Percentiles rank a stretch among this genome's conserved stretches.
These are phyloP conservation scores for Candida manassasensis DNA, from an alignment of 805 yeast species.

Conservation along the genomic window DNA sequence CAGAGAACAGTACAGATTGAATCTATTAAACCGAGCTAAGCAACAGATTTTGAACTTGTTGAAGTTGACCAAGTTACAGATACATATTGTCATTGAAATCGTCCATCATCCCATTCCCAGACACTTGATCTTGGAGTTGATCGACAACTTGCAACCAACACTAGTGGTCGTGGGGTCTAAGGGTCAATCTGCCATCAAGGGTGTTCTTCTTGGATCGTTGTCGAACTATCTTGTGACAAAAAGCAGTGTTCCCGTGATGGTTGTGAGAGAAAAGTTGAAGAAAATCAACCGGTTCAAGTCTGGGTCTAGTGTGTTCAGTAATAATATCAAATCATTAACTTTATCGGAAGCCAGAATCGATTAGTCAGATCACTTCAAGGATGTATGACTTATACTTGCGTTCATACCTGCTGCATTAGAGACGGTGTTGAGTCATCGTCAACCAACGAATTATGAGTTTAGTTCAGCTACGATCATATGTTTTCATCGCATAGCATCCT, in stretches of 20 bases:
- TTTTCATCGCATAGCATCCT: not conserved
- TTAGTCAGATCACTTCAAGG: slow-evolving; percentile 14
- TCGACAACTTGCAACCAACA: slow-evolving; percentile 68
- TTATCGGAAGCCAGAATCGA: slow-evolving; percentile 46
- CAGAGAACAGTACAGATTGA: slow-evolving; percentile 33
- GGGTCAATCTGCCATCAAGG: slow-evolving; percentile 67
- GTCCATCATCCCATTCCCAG: slow-evolving; percentile 73
- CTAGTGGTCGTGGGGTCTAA: slow-evolving; percentile 73
- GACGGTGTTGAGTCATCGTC: too few species aligned
- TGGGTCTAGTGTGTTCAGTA: slow-evolving; percentile 47
- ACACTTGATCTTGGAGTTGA: slow-evolving; percentile 63
- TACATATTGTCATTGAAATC: slow-evolving; percentile 69
- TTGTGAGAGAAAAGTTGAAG: slow-evolving; percentile 66
- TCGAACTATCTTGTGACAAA: slow-evolving; percentile 70
- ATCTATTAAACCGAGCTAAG: slow-evolving; percentile 39
- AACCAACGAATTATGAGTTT: too few species aligned
- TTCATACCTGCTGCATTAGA: too few species aligned
- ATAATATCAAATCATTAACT: slow-evolving; percentile 50
- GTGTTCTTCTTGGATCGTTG: slow-evolving; percentile 68
- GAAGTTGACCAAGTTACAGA: slow-evolving; percentile 63
- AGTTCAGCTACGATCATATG: too few species aligned
- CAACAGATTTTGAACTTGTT: slow-evolving; percentile 46
- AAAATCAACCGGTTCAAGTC: slow-evolving; percentile 55
- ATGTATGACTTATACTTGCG: too few species aligned
- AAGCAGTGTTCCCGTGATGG: slow-evolving; percentile 76